Percentiles rank a stretch among this genome's conserved stretches.
Conservation (phyloP, 2,329 filamentous ascomycete genomes). For the Fusarium lyarnte region DNA sequence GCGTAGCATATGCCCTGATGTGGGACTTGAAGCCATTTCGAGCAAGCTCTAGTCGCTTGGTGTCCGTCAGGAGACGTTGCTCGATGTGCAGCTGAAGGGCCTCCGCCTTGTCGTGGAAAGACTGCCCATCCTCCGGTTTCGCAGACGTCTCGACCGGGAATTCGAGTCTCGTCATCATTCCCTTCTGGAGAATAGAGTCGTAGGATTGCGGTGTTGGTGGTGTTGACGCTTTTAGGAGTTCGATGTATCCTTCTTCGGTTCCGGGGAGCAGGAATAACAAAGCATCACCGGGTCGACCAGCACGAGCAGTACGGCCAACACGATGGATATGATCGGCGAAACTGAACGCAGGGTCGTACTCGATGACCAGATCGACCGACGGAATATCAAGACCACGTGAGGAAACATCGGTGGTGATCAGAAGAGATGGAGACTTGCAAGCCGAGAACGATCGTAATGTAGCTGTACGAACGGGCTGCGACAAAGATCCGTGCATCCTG, state of each 20-base stretch:
- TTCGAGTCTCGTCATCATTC: conserved; percentile 68
- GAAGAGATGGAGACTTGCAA: conserved; percentile 78
- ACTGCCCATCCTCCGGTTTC: conserved; percentile 53
- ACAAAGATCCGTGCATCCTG: conserved; percentile 90
- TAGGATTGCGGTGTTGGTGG: conserved; percentile 62
- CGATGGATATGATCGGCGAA: conserved; percentile 94
- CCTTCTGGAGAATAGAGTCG: conserved; percentile 69
- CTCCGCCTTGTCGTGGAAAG: conserved; percentile 63
- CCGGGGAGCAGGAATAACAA: conserved; percentile 91
- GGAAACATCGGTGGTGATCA: conserved; percentile 95
- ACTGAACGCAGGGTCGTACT: conserved; percentile 96
- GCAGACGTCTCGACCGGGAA: conserved; percentile 76
- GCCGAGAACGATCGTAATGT: conserved; percentile 84
- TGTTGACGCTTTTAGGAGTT: conserved; percentile 67
- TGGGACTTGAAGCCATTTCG: conserved; percentile 90
- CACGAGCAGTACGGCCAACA: conserved; percentile 92
- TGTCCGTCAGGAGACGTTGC: conserved; percentile 67
- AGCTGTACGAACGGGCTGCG: conserved; percentile 85
- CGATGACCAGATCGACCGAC: conserved; percentile 92
- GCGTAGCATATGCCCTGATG: conserved; percentile 93
- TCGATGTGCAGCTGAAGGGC: conserved; percentile 68
- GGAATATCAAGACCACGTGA: conserved; percentile 95
- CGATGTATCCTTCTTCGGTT: conserved; percentile 89
- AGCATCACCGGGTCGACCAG: conserved; percentile 86
- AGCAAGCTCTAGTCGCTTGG: conserved; percentile 79